Evolutionary conservation across 352 stramenopile genomes (phyloP), one percentile per base, ranked within the genome.

Genomic region (Phytophthora europaea): DNA sequence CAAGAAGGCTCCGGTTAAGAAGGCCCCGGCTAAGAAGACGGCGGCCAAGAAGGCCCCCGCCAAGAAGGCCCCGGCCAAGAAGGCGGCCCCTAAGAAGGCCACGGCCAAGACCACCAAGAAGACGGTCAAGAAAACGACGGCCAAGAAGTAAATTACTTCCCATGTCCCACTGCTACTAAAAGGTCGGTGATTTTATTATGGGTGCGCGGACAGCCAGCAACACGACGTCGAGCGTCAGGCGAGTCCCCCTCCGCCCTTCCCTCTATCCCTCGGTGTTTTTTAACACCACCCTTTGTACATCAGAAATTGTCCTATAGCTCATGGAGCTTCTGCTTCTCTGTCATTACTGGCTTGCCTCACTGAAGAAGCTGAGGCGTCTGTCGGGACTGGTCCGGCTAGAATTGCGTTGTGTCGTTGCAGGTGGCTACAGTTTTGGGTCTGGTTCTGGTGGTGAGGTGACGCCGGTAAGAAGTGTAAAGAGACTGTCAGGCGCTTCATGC

Each of bases 201-300:
- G 48, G 38, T 45, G 51, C 50, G 52, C 18, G 53, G 53, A 23
- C 33, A 56, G 34, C 31, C 9, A 40, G 26, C 31, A n/a, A n/a
- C 43, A 51, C 45, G 33, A 48, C 23, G 22, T 22, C 18, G 50
- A 65, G 43, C 43, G 56, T 34, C n/a, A 23, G 13, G 33, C 43
- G 40, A 22, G 40, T 43, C n/a, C 28, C 22, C 13, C 38, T 45
- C 38, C 52, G 15, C 56, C 61, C 48, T 54, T 63, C 54, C 63
- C 38, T 53, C 22, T 73, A 76, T 80, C 59, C 64, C 81, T 95
- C 87, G 88, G 88, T 95, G 88, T 95, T 95, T 94, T 80, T 94
- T 82, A 95, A 95, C 87, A 95, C 88, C 88, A 95, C 88, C 88
- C 83, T 77, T 45, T 76, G 62, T 67, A 31, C 40, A 61, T 57